Percentiles rank a stretch among this genome's conserved stretches.
These are phyloP conservation scores for Kazachstania sp. DNA, from an alignment of 1,139 yeast species.

Conservation along the genomic window DNA sequence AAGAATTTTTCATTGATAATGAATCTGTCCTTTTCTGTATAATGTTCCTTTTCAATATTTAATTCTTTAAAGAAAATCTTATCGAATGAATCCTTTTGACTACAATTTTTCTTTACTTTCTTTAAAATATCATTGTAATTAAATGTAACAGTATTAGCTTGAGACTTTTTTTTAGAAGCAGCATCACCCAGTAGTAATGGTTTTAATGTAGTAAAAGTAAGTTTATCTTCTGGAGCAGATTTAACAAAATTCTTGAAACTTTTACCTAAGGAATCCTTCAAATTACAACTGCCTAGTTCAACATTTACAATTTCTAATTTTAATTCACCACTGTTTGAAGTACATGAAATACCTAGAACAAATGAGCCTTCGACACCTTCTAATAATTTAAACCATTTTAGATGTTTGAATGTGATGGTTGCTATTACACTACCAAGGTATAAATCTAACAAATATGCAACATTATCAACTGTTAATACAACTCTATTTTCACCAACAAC, in stretches of 20 bases:
- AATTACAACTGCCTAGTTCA: slow-evolving; percentile 60
- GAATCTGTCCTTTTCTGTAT: slow-evolving; percentile 58
- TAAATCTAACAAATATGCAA: slow-evolving; percentile 36
- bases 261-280: slow-evolving; percentile 67
- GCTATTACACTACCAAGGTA: slow-evolving; percentile 36
- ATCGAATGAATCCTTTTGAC: slow-evolving; percentile 23
- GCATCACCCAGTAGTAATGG: slow-evolving; percentile 14
- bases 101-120: slow-evolving; percentile 14
- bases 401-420: slow-evolving; percentile 25
- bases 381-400: slow-evolving; percentile 28
- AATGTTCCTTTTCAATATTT: slow-evolving; percentile 37
- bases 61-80: slow-evolving; percentile 27
- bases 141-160: slow-evolving; percentile 14
- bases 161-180: slow-evolving; percentile 12
- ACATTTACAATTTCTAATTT: slow-evolving; percentile 39
- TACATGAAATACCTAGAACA: slow-evolving; percentile 9
- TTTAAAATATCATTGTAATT: slow-evolving; percentile 25
- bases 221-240: slow-evolving; percentile 5
- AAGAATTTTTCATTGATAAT: slow-evolving; percentile 53
- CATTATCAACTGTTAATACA: slow-evolving; percentile 32
- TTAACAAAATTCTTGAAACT: slow-evolving; percentile 34
- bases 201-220: slow-evolving; percentile 17
- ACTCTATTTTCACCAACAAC: slow-evolving; percentile 31
- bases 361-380: slow-evolving; percentile 20
- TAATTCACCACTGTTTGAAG: slow-evolving; percentile 12